Conservation (phyloP, 1,284 basidiomycete genomes). For the Heterobasidion parviporum region DNA sequence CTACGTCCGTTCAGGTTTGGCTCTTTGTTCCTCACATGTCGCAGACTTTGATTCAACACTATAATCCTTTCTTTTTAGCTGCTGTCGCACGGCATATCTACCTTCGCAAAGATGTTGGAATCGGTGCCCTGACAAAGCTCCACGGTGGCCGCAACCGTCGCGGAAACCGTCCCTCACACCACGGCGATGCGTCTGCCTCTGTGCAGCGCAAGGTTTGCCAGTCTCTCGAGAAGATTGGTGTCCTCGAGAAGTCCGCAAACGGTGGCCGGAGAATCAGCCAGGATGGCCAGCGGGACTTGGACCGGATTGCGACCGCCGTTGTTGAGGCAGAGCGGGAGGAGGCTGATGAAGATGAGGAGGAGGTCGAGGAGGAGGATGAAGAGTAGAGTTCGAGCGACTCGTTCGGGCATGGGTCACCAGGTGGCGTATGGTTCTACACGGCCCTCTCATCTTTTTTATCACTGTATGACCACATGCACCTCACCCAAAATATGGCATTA, state of each 20-base stretch:
- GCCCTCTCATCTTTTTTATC: neutral
- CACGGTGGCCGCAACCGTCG: constrained; percentile 95
- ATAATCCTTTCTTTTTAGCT: constrained; percentile 38
- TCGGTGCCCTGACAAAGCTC: constrained; percentile 93
- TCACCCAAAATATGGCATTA: constrained; percentile 4
- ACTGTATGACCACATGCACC: constrained; percentile 4
- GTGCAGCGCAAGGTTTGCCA: constrained; percentile 93
- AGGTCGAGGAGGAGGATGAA: constrained; percentile 72
- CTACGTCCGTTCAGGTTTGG: constrained; percentile 93
- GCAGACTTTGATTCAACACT: neutral
- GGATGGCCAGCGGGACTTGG: constrained; percentile 96
- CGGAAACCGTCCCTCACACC: constrained; percentile 93
- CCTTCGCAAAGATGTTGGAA: constrained; percentile 97
- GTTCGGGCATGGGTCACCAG: neutral
- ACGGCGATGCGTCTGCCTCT: constrained; percentile 80
- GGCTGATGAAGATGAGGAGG: constrained; percentile 83
- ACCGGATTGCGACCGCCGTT: constrained; percentile 97
- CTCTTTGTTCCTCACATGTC: neutral
- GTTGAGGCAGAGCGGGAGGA: constrained; percentile 84
- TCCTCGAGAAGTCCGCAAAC: constrained; percentile 89
- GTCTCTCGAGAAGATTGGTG: constrained; percentile 97
- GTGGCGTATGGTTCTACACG: constrained; percentile 4
- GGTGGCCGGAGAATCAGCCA: constrained; percentile 95
- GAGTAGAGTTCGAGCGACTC: constrained; percentile 20
- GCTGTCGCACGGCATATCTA: constrained; percentile 99